phyloP scores from a whole-genome alignment of 148 eudicot genomes.

The Suaeda aralocaspica region DNA sequence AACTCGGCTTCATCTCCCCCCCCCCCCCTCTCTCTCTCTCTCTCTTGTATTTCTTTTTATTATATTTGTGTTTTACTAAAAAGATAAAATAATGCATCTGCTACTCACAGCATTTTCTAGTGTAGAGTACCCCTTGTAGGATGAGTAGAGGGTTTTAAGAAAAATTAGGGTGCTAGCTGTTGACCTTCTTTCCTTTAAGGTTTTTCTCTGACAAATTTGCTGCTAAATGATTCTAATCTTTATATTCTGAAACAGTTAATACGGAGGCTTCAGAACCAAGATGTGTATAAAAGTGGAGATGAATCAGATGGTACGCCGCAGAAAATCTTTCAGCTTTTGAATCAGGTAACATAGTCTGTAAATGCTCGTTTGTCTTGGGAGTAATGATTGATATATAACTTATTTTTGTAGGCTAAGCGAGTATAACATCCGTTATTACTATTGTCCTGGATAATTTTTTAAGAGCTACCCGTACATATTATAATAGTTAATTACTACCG shows the following conservation, averaged over 20 bases:
- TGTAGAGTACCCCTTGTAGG: too few relatives aligned
- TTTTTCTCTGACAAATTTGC: background rate
- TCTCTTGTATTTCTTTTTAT: background rate
- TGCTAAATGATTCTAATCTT: background rate
- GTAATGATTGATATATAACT: background rate
- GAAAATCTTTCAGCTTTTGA: conserved; percentile 81
- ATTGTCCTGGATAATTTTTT: too few relatives aligned
- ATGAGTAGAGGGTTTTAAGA: too few relatives aligned
- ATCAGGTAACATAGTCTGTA: conserved; percentile 48
- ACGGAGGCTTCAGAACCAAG: conserved; percentile 61
- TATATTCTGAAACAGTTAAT: conserved; percentile 51
- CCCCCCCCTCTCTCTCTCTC: background rate
- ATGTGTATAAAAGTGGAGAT: conserved; percentile 48
- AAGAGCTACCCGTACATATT: too few relatives aligned
- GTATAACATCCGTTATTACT: background rate
- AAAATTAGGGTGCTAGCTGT: too few relatives aligned
- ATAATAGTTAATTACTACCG: too few relatives aligned
- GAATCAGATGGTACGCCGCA: conserved; percentile 57
- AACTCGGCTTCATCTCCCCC: background rate
- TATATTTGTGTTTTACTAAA: too few relatives aligned
- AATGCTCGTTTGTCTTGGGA: background rate
- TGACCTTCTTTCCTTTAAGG: too few relatives aligned
- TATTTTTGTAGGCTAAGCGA: background rate
- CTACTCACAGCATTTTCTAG: too few relatives aligned
- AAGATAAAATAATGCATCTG: too few relatives aligned